These are phyloP conservation scores for Colletotrichum karsti DNA, from an alignment of 2,329 filamentous ascomycete genomes.

Conservation along the genomic window DNA sequence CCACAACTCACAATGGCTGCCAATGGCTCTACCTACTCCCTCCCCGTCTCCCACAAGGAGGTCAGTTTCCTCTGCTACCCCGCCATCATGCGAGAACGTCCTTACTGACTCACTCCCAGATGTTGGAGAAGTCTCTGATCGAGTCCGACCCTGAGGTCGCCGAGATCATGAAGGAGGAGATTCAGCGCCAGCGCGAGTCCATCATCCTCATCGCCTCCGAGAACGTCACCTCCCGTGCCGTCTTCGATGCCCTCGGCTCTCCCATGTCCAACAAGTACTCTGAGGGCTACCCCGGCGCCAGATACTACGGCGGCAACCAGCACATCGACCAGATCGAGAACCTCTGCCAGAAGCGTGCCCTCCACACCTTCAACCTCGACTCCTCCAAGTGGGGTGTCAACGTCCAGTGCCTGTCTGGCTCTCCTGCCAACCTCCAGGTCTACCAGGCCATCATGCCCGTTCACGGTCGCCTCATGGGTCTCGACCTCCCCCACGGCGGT, in stretches of 20 bases:
- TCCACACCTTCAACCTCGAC: slow-evolving; percentile 90
- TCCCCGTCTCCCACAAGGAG: slow-evolving; percentile 63
- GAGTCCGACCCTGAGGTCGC: slow-evolving; percentile 95
- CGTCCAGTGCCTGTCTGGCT: slow-evolving; percentile 92
- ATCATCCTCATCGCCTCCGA: slow-evolving; percentile 99
- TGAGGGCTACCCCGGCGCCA: slow-evolving; percentile 95
- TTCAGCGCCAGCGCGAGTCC: slow-evolving; percentile 96
- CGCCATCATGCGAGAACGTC: slow-evolving; percentile 32
- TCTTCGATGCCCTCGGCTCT: slow-evolving; percentile 95
- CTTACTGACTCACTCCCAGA: slow-evolving; percentile 60
- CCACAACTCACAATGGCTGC: slow-evolving; percentile 46
- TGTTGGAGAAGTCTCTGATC: slow-evolving; percentile 94
- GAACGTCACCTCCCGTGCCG: slow-evolving; percentile 98
- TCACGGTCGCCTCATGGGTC: slow-evolving; percentile 95
- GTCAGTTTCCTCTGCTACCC: slow-evolving; percentile 42
- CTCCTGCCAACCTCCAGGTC: slow-evolving; percentile 95
- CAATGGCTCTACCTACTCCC: slow-evolving; percentile 56
- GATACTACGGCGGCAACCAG: slow-evolving; percentile 99
- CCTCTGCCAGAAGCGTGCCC: slow-evolving; percentile 92
- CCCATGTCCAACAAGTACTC: slow-evolving; percentile 99
- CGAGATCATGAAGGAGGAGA: slow-evolving; percentile 95
- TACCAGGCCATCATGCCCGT: slow-evolving; percentile 98
- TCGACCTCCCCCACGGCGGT: slow-evolving; percentile 93
- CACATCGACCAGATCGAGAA: slow-evolving; percentile 97
- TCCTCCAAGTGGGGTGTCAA: slow-evolving; percentile 96